Conservation (phyloP, 768 basidiomycete genomes). For the Galerina sulciceps region DNA sequence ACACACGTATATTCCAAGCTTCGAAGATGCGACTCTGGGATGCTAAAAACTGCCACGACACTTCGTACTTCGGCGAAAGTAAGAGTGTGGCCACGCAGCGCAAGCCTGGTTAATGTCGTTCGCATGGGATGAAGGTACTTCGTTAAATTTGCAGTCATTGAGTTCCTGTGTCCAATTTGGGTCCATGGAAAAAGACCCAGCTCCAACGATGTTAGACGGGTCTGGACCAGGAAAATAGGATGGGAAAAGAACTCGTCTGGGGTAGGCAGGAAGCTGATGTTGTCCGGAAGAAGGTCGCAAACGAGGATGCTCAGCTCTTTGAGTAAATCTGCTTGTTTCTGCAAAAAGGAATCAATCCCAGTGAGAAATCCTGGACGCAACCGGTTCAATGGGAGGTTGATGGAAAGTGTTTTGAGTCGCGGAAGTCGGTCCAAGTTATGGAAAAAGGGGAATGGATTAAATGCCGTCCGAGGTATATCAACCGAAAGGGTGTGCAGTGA, state of each 20-base stretch:
- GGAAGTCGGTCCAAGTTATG: neutral
- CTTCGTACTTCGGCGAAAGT: neutral
- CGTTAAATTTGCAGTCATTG: neutral
- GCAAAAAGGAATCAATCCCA: conserved; percentile 2
- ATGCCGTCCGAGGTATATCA: neutral
- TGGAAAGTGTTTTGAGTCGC: neutral
- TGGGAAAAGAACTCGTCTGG: conserved; percentile 5
- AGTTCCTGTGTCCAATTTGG: neutral
- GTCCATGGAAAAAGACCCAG: conserved; percentile 3
- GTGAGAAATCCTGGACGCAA: neutral
- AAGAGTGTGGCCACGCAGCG: neutral
- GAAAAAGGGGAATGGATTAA: conserved; percentile 5
- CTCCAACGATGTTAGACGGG: conserved; percentile 3
- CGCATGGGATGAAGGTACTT: neutral
- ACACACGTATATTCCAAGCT: neutral
- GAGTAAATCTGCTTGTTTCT: neutral
- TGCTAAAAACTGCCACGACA: neutral
- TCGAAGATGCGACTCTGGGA: neutral
- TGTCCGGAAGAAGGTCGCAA: neutral
- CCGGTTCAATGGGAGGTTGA: neutral
- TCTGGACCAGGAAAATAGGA: conserved; percentile 4
- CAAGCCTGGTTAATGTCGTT: neutral
- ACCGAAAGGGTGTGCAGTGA: conserved; percentile 3
- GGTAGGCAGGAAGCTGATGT: neutral
- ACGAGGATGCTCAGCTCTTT: neutral